Conservation (phyloP, 768 basidiomycete species). For the Cyathus striatus region DNA sequence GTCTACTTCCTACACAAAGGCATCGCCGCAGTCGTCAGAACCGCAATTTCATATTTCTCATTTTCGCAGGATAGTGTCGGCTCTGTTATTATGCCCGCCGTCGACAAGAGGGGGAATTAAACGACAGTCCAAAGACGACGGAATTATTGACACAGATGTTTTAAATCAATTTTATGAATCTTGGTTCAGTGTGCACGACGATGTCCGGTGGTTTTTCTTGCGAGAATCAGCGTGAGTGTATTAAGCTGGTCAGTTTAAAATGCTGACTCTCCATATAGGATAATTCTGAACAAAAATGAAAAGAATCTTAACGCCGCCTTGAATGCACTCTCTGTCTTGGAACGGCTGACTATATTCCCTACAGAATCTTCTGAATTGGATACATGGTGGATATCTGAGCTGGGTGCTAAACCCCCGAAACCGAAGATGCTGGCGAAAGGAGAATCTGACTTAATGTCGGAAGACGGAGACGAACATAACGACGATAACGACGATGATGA, state of each 20-base stretch:
- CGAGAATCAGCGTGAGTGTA: constrained; percentile 68
- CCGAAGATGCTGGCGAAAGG: constrained; percentile 35
- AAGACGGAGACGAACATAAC: constrained; percentile 28
- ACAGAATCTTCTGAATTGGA: constrained; percentile 64
- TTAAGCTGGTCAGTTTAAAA: no score
- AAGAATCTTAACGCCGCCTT: constrained; percentile 32
- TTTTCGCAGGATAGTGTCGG: constrained; percentile 59
- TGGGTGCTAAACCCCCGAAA: constrained; percentile 53
- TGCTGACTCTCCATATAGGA: no score
- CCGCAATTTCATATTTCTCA: constrained; percentile 67
- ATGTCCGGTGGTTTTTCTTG: constrained; percentile 87
- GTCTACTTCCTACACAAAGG: constrained; percentile 55
- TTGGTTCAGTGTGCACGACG: constrained; percentile 77
- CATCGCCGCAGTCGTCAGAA: constrained; percentile 26
- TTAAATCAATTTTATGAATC: constrained; percentile 58
- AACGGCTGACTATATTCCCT: constrained; percentile 69
- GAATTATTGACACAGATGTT: constrained; percentile 52
- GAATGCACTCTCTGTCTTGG: constrained; percentile 60
- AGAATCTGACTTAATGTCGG: constrained; percentile 19
- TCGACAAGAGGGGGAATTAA: constrained; percentile 23
- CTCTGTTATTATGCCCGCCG: constrained; percentile 56
- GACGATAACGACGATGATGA: constrained; percentile 29
- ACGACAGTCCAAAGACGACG: constrained; percentile 19
- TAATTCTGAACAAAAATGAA: no score
- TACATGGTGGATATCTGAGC: constrained; percentile 73